Percentiles rank a stretch among this genome's conserved stretches.
These are phyloP conservation scores for Venturia nashicola DNA, from an alignment of 2,329 filamentous ascomycete genomes.

Conservation along the genomic window DNA sequence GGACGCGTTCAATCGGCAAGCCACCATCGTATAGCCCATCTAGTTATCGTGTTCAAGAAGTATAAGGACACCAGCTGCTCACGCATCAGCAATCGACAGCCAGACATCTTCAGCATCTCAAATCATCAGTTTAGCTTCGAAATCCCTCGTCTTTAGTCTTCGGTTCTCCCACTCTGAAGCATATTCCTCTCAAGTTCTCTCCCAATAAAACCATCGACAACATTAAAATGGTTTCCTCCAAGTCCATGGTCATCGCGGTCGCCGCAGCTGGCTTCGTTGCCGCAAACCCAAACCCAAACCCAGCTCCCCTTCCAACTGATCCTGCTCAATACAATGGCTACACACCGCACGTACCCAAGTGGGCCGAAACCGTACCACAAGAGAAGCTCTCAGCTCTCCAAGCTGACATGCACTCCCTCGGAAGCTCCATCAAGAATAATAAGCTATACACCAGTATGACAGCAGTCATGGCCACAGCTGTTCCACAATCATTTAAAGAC, in stretches of 20 bases:
- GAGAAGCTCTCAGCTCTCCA: conserved; percentile 1
- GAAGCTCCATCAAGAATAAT: background rate
- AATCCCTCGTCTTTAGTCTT: background rate
- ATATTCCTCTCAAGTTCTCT: background rate
- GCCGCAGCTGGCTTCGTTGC: background rate
- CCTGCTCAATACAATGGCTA: background rate
- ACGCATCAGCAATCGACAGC: background rate
- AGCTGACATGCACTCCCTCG: background rate
- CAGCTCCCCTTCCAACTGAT: background rate
- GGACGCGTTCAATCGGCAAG: background rate
- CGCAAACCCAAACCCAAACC: background rate
- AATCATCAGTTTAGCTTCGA: background rate
- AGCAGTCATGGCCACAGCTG: conserved; percentile 5
- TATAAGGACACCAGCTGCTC: background rate
- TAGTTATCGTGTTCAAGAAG: background rate
- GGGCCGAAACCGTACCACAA: background rate
- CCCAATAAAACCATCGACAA: too few relatives aligned
- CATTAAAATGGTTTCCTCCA: conserved; percentile 3
- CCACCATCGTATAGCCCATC: background rate
- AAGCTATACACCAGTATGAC: conserved; percentile 2
- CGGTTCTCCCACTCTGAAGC: background rate
- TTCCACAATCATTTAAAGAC: background rate
- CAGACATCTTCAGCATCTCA: background rate
- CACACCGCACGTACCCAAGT: background rate
- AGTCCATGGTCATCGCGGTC: background rate